Conservation (phyloP, 129 eudicot species). For the Artemisia tridentata region DNA sequence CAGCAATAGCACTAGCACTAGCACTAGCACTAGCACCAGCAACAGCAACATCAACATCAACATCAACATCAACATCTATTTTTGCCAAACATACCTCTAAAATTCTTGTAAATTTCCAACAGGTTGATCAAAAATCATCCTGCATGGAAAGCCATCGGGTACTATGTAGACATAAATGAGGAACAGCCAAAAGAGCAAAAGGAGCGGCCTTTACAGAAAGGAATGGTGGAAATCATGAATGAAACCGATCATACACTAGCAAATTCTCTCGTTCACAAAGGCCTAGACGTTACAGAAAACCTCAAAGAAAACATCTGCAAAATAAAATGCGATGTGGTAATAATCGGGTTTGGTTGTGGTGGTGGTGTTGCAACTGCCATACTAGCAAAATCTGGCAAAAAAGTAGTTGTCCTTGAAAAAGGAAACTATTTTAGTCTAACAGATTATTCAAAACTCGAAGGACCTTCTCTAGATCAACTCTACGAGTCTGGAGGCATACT, state of each 20-base stretch:
- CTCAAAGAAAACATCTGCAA: slow-evolving; percentile 37
- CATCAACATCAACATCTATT: too few relatives aligned
- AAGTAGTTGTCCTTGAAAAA: slow-evolving; percentile 82
- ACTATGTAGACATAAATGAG: slow-evolving; percentile 32
- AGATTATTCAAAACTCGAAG: slow-evolving; percentile 77
- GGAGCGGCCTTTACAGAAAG: slow-evolving; percentile 61
- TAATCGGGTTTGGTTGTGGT: slow-evolving; percentile 88
- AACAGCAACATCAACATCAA: too few relatives aligned
- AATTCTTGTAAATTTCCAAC: slow-evolving; percentile 3
- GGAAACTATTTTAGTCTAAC: slow-evolving; percentile 60
- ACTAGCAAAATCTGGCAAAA: slow-evolving; percentile 68
- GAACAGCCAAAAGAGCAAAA: slow-evolving; percentile 15
- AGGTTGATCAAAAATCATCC: slow-evolving; percentile 69
- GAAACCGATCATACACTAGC: slow-evolving; percentile 49
- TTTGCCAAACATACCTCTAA: too few relatives aligned
- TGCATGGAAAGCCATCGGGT: slow-evolving; percentile 72
- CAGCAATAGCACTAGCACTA: too few relatives aligned
- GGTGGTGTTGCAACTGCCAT: slow-evolving; percentile 92
- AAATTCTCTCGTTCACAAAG: slow-evolving; percentile 49
- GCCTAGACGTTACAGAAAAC: slow-evolving; percentile 50
- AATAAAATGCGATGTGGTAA: slow-evolving; percentile 75
- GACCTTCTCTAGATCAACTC: slow-evolving; percentile 64
- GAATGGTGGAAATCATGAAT: slow-evolving; percentile 61
- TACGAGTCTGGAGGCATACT: slow-evolving; percentile 69
- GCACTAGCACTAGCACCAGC: too few relatives aligned